A percentile compares a stretch with the other conserved stretches of the same genome.
phyloP scores from a whole-genome alignment of 1,284 basidiomycete genomes.

The Vanrija sp. region DNA sequence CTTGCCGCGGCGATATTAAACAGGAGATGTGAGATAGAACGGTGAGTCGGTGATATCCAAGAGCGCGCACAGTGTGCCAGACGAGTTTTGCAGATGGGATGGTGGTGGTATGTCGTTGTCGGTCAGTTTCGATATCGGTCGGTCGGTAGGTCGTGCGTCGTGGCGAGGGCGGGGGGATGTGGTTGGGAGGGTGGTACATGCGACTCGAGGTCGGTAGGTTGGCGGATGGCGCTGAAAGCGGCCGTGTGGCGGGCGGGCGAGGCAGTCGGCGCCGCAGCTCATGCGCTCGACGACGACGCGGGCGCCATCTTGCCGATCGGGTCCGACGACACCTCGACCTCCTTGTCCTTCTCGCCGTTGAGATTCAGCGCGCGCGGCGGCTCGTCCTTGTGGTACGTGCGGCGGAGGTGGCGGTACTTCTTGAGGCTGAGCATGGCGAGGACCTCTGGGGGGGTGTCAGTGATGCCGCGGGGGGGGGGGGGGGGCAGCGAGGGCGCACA shows the following conservation, averaged over 20 bases:
- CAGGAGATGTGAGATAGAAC: too few relatives aligned
- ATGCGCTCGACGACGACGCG: too few relatives aligned
- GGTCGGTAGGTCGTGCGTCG: not conserved
- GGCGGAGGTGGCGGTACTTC: constrained; percentile 77
- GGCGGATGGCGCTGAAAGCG: not conserved
- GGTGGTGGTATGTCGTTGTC: not conserved
- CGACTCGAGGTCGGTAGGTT: not conserved
- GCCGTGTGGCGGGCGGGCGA: too few relatives aligned
- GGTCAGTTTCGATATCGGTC: not conserved
- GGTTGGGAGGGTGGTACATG: not conserved
- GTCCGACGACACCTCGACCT: too few relatives aligned
- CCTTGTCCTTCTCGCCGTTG: too few relatives aligned
- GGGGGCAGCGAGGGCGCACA: constrained; percentile 22
- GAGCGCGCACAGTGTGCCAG: too few relatives aligned
- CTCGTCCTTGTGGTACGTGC: constrained; percentile 58
- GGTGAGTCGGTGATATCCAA: too few relatives aligned
- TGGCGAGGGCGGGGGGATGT: not conserved
- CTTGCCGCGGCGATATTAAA: too few relatives aligned
- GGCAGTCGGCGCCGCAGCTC: not conserved
- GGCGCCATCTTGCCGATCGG: too few relatives aligned
- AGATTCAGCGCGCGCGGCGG: constrained; percentile 12
- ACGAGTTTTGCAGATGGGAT: too few relatives aligned
- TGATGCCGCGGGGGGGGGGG: not conserved
- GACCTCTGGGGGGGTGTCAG: constrained; percentile 61
- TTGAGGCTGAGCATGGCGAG: constrained; percentile 77